Base-by-base conservation (phyloP, 1,139 yeast species). In the Yamadazyma mexicana region DNA sequence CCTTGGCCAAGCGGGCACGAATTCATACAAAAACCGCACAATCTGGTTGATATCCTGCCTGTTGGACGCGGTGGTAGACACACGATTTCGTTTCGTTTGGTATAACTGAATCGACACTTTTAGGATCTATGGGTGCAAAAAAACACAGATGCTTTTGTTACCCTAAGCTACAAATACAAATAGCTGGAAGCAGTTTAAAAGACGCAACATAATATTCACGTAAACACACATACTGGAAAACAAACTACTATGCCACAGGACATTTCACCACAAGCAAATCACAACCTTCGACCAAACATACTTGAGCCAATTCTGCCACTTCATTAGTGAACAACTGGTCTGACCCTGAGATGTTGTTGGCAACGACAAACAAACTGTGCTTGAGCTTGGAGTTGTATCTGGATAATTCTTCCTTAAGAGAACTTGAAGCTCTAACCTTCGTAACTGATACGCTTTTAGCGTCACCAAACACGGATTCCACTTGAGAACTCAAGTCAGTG, bases 1-100 rank as follows among this genome's bases (percentile, higher is more conserved):
- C 69, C 75, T 70, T 68, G 76, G 75, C 75, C 75, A 68, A 68
- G 69, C 66, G 71, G 75, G 74, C 72, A 35, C 41, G 46, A 40
- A 6, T 20, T 20, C 22, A 39, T 38, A 35, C 29, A 26, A 26
- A 28, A 28, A 27, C 17, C 5, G 17, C 17, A 27, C 14, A 14
- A 27, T 14, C 10, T 15, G 17, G 17, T 7, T 11, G 5, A 11
- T 11, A 24, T 24, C 5, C 14, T 24, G n/a, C n/a, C n/a, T n/a
- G n/a, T n/a, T n/a, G n/a, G n/a, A n/a, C n/a, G n/a, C n/a, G n/a
- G n/a, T n/a, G n/a, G n/a, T n/a, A n/a, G n/a, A n/a, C n/a, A n/a
- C n/a, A n/a, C n/a, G n/a, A n/a, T n/a, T n/a, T n/a, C n/a, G n/a
- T n/a, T n/a, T n/a, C n/a, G n/a, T n/a, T n/a, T n/a, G n/a, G n/a